A percentile compares a stretch with the other conserved stretches of the same genome.
phyloP scores from a whole-genome alignment of 495 filamentous ascomycete genomes.

The Tetracladium setigerum region DNA sequence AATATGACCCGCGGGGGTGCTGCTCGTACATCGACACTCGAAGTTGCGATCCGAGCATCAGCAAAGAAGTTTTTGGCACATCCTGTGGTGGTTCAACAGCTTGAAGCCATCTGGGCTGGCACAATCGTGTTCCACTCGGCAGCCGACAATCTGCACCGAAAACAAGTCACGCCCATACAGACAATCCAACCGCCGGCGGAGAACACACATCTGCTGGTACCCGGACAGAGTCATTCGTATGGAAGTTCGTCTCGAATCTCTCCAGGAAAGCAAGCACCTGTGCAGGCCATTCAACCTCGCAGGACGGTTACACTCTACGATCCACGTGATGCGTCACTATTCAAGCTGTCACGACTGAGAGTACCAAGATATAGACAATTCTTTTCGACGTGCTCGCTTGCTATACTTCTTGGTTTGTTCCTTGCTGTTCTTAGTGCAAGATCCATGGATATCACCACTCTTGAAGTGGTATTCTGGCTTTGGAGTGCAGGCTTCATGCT shows the following conservation, averaged over 20 bases:
- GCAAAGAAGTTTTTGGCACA: slow-evolving; percentile 87
- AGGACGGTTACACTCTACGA: slow-evolving; percentile 84
- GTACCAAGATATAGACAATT: slow-evolving; percentile 88
- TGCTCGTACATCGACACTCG: slow-evolving; percentile 80
- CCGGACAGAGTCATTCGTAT: slow-evolving; percentile 16
- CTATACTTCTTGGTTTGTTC: slow-evolving; percentile 74
- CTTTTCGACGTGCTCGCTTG: slow-evolving; percentile 76
- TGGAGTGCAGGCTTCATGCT: slow-evolving; percentile 97
- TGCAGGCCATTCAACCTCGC: slow-evolving; percentile 30
- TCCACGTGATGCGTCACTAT: slow-evolving; percentile 76
- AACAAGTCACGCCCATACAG: slow-evolving; percentile 8
- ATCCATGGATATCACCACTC: slow-evolving; percentile 64
- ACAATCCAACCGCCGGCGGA: slow-evolving; percentile 17
- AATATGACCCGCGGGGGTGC: slow-evolving; percentile 26
- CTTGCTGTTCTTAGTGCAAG: slow-evolving; percentile 64
- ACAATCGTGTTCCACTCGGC: slow-evolving; percentile 83
- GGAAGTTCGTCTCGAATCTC: slow-evolving; percentile 10
- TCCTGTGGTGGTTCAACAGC: slow-evolving; percentile 81
- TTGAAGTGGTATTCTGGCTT: slow-evolving; percentile 90
- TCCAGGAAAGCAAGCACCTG: slow-evolving; percentile 29
- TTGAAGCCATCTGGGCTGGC: slow-evolving; percentile 93
- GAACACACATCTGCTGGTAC: slow-evolving; percentile 10
- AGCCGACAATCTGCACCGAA: slow-evolving; percentile 72
- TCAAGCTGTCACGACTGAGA: slow-evolving; percentile 82
- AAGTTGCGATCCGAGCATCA: slow-evolving; percentile 83